Evolutionary conservation across 306 rosid genomes (phyloP).

Genomic region (Cucurbita maxima): DNA sequence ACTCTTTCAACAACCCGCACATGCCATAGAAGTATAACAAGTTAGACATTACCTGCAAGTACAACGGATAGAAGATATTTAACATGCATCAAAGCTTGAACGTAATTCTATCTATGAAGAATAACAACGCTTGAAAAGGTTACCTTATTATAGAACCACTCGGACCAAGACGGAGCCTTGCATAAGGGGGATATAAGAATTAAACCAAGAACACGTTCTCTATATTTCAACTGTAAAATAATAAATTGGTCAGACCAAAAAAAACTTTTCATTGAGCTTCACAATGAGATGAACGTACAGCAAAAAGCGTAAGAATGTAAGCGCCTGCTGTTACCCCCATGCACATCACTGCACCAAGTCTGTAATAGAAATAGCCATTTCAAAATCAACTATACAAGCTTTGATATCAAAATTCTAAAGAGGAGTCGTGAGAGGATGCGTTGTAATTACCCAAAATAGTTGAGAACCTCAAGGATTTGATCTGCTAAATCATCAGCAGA

Average conservation of each 20-base stretch:
- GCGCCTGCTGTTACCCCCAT: conserved; percentile 97
- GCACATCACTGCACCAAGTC: conserved; percentile 96
- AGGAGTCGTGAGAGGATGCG: not conserved
- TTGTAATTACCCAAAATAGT: conserved; percentile 52
- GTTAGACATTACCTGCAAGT: conserved; percentile 57
- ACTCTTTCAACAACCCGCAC: conserved; percentile 73
- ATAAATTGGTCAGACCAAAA: conserved; percentile 1
- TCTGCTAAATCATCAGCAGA: conserved; percentile 80
- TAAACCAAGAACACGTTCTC: conserved; percentile 84
- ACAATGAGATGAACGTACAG: conserved; percentile 37
- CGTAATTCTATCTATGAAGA: not conserved
- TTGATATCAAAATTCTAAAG: conserved; percentile 7
- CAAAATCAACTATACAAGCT: not conserved
- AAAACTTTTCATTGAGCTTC: not conserved
- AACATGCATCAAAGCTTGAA: not conserved
- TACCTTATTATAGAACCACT: conserved; percentile 90
- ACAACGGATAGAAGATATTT: conserved; percentile 7
- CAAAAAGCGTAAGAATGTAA: conserved; percentile 64
- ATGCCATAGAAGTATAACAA: conserved; percentile 73
- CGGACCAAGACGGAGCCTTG: conserved; percentile 84
- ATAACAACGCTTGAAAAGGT: conserved; percentile 2
- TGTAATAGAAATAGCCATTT: conserved; percentile 15
- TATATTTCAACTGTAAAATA: conserved; percentile 49
- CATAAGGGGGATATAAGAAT: conserved; percentile 87
- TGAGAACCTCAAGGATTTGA: conserved; percentile 74